Conservation (phyloP, 169 alveolate species). For the Theileria annulata region DNA sequence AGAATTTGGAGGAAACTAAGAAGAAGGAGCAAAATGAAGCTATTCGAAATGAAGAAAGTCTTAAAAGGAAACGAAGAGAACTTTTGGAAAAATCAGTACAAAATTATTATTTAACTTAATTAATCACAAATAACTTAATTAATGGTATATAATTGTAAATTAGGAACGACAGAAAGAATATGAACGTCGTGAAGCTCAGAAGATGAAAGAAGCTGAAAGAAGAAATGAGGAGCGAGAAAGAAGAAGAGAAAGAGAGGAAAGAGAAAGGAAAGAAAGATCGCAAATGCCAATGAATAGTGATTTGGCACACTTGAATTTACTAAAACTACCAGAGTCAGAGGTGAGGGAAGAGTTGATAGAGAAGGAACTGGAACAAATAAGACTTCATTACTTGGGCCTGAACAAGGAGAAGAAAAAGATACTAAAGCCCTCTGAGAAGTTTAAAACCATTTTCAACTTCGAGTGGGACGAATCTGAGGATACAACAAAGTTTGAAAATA, state of each 20-base stretch:
- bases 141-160: background rate
- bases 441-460: slow-evolving; percentile 80
- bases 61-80: slow-evolving; percentile 20
- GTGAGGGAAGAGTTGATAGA: slow-evolving; percentile 70
- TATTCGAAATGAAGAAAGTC: slow-evolving; percentile 28
- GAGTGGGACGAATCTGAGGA: slow-evolving; percentile 90
- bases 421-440: slow-evolving; percentile 91
- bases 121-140: background rate
- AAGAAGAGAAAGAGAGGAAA: slow-evolving; percentile 9
- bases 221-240: slow-evolving; percentile 14
- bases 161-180: slow-evolving; percentile 23
- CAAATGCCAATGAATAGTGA: slow-evolving; percentile 60
- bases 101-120: background rate
- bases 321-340: slow-evolving; percentile 41
- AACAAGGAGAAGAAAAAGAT: slow-evolving; percentile 82
- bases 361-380: slow-evolving; percentile 83
- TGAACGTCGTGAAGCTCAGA: slow-evolving; percentile 36
- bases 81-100: slow-evolving; percentile 20
- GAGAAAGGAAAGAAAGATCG: slow-evolving; percentile 8
- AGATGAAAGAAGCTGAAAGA: slow-evolving; percentile 26
- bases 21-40: slow-evolving; percentile 39
- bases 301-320: slow-evolving; percentile 51
- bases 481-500: slow-evolving; percentile 80
- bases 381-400: slow-evolving; percentile 87
- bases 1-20: slow-evolving; percentile 54